Evolutionary conservation across 495 filamentous ascomycete genomes (phyloP), one percentile per base, ranked within the genome.

Genomic region (Aspergillus baeticus): DNA sequence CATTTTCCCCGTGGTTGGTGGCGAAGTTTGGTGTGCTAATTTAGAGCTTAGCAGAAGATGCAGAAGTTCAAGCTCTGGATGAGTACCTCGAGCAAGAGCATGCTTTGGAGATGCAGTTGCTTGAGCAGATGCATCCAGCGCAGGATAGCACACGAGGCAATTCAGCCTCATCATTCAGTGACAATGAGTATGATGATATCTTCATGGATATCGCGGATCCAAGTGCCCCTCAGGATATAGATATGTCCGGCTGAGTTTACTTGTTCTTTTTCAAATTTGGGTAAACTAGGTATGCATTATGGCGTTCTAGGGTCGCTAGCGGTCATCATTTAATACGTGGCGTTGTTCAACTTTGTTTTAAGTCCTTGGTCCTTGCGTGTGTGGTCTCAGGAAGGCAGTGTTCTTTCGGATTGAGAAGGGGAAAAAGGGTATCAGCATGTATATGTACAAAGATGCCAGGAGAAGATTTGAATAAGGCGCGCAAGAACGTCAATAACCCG

Each of bases 111-210:
- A 63, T 45, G 45, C 59, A 55, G 21, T 18, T 62, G 23, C 23
- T 68, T 11, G 62, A 64, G 34, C 50, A 59, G 39, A 35, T 64
- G 49, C 54, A 52, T 15, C 48, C 63, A 10, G 17, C 59, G 10
- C 35, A 54, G 21, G 20, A 45, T 29, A 10, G 17, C 35, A n/a
- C 1, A 33, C 5, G 17, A 8, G 43, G 21, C 37, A 49, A 57
- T 57, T 33, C 26, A 36, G 57, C 21, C 42, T 61, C 58, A 5
- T 67, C 62, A 14, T 81, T 77, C 37, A 81, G 82, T 38, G 80
- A 87, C 56, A 82, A 81, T 17, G 79, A 83, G 38, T 81, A 82
- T 62, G 79, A 81, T 57, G 71, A 71, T 63, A 69, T 83, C 23
- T 82, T 81, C 52, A 76, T 72, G 64, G 64, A 69, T 26, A 35